These are phyloP conservation scores for Porcisia hertigi DNA, from an alignment of 208 protist species.

Conservation along the genomic window DNA sequence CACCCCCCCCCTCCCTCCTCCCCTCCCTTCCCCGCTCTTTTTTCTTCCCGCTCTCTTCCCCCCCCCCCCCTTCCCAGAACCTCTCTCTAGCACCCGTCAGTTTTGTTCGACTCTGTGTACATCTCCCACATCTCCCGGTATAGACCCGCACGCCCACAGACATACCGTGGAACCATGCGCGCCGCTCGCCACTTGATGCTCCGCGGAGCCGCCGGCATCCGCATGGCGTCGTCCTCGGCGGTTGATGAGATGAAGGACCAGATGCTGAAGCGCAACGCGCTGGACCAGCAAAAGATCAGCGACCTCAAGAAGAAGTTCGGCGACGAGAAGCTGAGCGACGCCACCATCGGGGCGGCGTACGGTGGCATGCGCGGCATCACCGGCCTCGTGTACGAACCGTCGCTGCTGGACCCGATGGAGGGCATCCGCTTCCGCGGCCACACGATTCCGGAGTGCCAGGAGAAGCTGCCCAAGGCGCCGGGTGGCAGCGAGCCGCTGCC, in stretches of 20 bases:
- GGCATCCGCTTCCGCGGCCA: slow-evolving; percentile 97
- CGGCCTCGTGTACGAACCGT: slow-evolving; percentile 96
- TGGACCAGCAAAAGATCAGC: slow-evolving; percentile 71
- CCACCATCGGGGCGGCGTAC: slow-evolving; percentile 91
- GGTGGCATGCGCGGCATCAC: slow-evolving; percentile 97
- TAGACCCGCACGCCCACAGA: background rate
- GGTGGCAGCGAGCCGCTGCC: slow-evolving; percentile 92
- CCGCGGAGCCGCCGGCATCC: slow-evolving; percentile 20
- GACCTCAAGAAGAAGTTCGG: slow-evolving; percentile 84
- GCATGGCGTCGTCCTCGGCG: slow-evolving; percentile 32
- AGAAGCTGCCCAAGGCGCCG: slow-evolving; percentile 88
- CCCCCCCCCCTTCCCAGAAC: background rate
- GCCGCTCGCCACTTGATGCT: slow-evolving; percentile 29
- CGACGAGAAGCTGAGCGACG: slow-evolving; percentile 84
- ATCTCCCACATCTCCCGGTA: background rate
- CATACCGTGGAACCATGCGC: slow-evolving; percentile 20
- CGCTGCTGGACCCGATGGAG: slow-evolving; percentile 94
- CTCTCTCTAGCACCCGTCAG: background rate
- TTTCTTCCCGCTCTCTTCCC: too few relatives aligned
- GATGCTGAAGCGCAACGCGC: slow-evolving; percentile 39
- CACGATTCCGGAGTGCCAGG: slow-evolving; percentile 95
- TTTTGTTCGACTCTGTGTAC: too few relatives aligned
- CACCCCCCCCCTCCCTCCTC: background rate
- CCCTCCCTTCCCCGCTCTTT: background rate
- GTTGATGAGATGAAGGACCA: slow-evolving; percentile 59